A percentile compares a stretch with the other conserved stretches of the same genome.
These are phyloP conservation scores for Sporothrix brasiliensis DNA, from an alignment of 2,329 filamentous ascomycete genomes.

Conservation along the genomic window DNA sequence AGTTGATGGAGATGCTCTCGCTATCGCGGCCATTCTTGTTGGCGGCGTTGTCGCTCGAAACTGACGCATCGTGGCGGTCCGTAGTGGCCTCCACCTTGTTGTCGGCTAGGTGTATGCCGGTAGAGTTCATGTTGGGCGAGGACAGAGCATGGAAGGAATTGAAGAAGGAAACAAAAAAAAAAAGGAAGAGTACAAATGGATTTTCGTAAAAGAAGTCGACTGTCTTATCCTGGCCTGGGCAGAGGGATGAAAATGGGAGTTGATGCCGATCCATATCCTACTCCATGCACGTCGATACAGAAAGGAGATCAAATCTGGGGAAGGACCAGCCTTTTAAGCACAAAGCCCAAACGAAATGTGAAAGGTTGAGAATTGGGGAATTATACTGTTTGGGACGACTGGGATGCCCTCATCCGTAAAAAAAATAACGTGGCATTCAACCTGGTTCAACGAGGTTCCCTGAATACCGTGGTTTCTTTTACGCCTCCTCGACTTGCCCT, in stretches of 20 bases:
- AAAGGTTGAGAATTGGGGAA: background rate
- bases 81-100: constrained; percentile 9
- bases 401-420: background rate
- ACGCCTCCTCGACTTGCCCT: background rate
- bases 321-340: background rate
- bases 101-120: constrained; percentile 4
- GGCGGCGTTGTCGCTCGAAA: background rate
- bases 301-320: constrained; percentile 11
- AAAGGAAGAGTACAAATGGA: background rate
- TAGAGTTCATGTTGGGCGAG: background rate
- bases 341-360: background rate
- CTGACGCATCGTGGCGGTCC: constrained; percentile 5
- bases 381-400: background rate
- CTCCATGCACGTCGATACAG: background rate
- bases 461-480: background rate
- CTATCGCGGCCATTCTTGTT: background rate
- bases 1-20: constrained; percentile 41
- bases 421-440: background rate
- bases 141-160: background rate
- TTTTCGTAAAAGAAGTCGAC: background rate
- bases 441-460: background rate
- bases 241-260: background rate
- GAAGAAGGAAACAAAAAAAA: background rate
- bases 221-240: background rate
- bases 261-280: constrained; percentile 20